Base-by-base conservation (phyloP, 2,329 filamentous ascomycete genomes). In the Apiospora marii region DNA sequence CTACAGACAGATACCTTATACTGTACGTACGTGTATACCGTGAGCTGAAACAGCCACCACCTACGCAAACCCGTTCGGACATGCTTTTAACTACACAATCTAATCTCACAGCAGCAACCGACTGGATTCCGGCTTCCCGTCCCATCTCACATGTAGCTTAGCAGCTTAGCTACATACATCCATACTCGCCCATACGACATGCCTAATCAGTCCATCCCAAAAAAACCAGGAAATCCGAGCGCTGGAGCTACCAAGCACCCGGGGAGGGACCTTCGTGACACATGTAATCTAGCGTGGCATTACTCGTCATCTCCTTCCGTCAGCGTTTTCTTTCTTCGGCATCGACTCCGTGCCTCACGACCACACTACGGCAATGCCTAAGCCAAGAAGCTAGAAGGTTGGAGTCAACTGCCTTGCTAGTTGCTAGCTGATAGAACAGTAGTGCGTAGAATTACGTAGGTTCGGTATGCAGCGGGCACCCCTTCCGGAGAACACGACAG, bases 301-400 rank as follows among this genome's bases (percentile, higher is more conserved):
- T 37, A 61, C 53, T 61, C 53, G 53, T 61, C 53, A 61, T 61
- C 53, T 10, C 30, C 53, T 37, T 61, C 34, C 53, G 53, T 61
- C 53, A 61, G 53, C 53, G 16, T 16, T n/a, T 16, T 44, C 43
- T 16, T 44, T 13, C 41, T 22, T 61, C 53, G 53, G 53, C 53
- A 30, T 30, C 27, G 2, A 30, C 27, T 30, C 27, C 27, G 27
- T 30, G 27, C 27, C 27, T 2, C 27, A 4, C 27, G 27, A 30
- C 27, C 27, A 30, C 27, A 30, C 27, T 30, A 30, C 27, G 27
- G 27, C 27, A 30, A 30, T 30, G 2, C 27, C 27, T 30, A 30
- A 4, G 43, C 43, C 16, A 44, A 16, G 43, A 44, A 44, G 43
- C 43, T 44, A 44, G 43, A 16, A 44, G 43, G 46, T 10, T 49